phyloP scores from a whole-genome alignment of 139 green algal genomes.

The Eudorina sp. region DNA sequence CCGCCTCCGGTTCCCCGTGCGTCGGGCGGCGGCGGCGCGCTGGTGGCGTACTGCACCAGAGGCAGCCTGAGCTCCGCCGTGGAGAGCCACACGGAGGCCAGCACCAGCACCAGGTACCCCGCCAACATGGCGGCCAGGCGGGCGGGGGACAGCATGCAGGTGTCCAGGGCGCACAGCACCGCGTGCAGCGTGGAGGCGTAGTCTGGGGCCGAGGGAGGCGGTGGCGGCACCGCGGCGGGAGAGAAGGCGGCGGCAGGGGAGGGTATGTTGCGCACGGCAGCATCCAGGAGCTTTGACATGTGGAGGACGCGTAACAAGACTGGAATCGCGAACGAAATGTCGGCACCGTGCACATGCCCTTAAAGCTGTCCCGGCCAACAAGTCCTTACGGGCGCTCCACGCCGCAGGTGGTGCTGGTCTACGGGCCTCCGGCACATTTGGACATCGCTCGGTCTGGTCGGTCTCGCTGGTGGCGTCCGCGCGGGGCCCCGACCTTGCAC shows the following conservation, averaged over 20 bases:
- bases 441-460: no score
- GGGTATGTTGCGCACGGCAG: no score
- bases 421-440: no score
- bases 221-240: not conserved
- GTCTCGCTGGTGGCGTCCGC: no score
- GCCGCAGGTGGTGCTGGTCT: no score
- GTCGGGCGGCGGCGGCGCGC: constrained; percentile 39
- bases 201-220: constrained; percentile 46
- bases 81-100: constrained; percentile 62
- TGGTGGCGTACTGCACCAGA: constrained; percentile 67
- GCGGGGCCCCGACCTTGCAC: no score
- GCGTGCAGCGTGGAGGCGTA: constrained; percentile 65
- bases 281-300: no score
- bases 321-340: no score
- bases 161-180: constrained; percentile 52
- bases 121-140: constrained; percentile 38
- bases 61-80: constrained; percentile 65
- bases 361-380: no score
- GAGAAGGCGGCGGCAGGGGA: not conserved
- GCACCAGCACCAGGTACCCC: constrained; percentile 64
- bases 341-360: no score
- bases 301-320: no score
- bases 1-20: not conserved
- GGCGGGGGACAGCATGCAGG: constrained; percentile 20
- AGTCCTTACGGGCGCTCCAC: no score